phyloP scores from a whole-genome alignment of 345 rosid species.

The Aegle marmelos region DNA sequence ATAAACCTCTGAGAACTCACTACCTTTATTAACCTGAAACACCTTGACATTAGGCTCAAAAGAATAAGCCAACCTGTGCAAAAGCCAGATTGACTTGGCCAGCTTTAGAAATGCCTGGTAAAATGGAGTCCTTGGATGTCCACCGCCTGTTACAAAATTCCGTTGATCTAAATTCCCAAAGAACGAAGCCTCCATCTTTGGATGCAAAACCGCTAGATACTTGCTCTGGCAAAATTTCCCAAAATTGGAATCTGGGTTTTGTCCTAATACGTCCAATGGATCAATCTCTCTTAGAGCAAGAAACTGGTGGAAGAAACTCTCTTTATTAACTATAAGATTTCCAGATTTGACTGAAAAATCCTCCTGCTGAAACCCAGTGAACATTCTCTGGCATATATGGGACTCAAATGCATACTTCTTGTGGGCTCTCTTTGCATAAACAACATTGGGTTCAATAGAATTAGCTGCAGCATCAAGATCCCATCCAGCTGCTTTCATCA shows the following conservation, averaged over 20 bases:
- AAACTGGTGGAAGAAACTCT: constrained; percentile 69
- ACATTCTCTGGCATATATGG: constrained; percentile 78
- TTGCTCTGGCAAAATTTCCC: constrained; percentile 76
- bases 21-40: constrained; percentile 67
- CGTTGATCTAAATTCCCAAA: constrained; percentile 78
- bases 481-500: constrained; percentile 96
- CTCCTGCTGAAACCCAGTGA: constrained; percentile 73
- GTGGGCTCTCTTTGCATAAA: constrained; percentile 79
- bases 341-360: constrained; percentile 48
- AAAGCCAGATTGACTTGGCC: constrained; percentile 75
- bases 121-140: constrained; percentile 77
- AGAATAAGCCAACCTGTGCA: constrained; percentile 73
- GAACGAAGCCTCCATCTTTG: constrained; percentile 89
- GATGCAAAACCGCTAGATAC: constrained; percentile 64
- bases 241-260: constrained; percentile 66
- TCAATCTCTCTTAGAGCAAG: constrained; percentile 66
- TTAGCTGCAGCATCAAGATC: constrained; percentile 87
- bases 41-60: constrained; percentile 63
- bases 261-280: constrained; percentile 65
- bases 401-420: constrained; percentile 84
- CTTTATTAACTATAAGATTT: constrained; percentile 32
- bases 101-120: constrained; percentile 74
- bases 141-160: constrained; percentile 64
- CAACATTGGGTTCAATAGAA: constrained; percentile 69
- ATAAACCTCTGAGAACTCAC: constrained; percentile 68